A percentile compares a stretch with the other conserved stretches of the same genome.
Conservation (phyloP, 331 rosid genomes). For the Pyracantha coccinea region DNA sequence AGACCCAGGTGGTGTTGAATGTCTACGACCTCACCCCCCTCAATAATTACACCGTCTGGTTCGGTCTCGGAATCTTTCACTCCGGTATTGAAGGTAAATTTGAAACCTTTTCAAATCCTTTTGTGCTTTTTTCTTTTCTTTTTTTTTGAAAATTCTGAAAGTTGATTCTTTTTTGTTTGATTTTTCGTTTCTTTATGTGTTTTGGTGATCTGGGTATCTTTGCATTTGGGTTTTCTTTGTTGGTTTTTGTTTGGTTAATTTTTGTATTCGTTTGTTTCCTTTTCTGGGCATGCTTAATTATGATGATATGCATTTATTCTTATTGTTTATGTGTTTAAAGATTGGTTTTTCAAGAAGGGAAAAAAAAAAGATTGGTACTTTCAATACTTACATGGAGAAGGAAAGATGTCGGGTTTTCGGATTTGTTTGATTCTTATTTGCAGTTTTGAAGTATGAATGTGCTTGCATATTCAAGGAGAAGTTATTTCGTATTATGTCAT, state of each 20-base stretch:
- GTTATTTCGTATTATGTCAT: background rate
- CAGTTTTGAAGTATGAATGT: background rate
- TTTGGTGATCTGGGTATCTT: constrained; percentile 12
- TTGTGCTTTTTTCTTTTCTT: background rate
- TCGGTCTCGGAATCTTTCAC: constrained; percentile 89
- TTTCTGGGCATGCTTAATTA: background rate
- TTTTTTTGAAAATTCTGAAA: background rate
- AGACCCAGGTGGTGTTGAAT: constrained; percentile 52
- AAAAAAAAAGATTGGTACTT: background rate
- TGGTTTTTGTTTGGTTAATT: background rate
- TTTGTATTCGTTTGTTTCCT: background rate
- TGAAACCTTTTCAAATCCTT: background rate
- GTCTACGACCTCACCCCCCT: constrained; percentile 87
- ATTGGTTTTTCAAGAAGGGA: background rate
- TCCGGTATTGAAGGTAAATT: constrained; percentile 82
- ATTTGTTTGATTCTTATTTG: background rate
- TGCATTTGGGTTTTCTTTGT: background rate
- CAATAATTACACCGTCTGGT: constrained; percentile 71
- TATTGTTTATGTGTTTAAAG: background rate
- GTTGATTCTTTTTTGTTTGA: background rate
- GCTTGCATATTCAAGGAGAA: background rate
- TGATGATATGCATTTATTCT: background rate
- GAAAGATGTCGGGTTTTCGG: background rate
- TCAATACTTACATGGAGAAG: background rate
- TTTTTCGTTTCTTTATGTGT: background rate